phyloP scores from a whole-genome alignment of 257 asterid species.

The Nyctanthes arbortristis region DNA sequence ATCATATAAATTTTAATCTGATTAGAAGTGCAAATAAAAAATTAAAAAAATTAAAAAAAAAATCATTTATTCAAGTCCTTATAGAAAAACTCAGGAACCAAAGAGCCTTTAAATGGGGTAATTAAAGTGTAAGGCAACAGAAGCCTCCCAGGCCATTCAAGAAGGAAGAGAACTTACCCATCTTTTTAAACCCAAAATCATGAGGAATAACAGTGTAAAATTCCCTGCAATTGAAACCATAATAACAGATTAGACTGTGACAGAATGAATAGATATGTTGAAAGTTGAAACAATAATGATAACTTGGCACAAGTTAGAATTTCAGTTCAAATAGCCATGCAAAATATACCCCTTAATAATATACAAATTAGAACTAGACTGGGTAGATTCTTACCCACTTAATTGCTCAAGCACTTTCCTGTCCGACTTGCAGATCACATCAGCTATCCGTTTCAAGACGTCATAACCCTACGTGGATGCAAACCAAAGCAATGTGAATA shows the following conservation, averaged over 20 bases:
- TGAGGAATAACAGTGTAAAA: conserved; percentile 92
- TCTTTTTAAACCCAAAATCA: conserved; percentile 82
- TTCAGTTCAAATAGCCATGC: conserved; percentile 1
- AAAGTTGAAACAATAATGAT: conserved; percentile 7
- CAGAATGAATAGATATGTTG: not conserved
- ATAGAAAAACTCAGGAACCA: not conserved
- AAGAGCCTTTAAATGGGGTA: not conserved
- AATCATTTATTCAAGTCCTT: not conserved
- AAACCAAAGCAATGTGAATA: conserved; percentile 6
- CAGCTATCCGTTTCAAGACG: conserved; percentile 83
- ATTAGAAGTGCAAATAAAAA: conserved; percentile 24
- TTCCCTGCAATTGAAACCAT: conserved; percentile 61
- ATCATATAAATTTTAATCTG: conserved; percentile 24
- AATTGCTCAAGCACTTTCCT: conserved; percentile 67
- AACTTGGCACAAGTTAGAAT: conserved; percentile 15
- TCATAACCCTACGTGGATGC: conserved; percentile 67
- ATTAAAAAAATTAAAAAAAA: not conserved
- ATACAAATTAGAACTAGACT: not conserved
- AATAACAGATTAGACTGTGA: conserved; percentile 18
- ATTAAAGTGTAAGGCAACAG: not conserved
- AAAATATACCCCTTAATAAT: conserved; percentile 11
- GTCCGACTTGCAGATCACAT: conserved; percentile 66
- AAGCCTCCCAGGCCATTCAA: conserved; percentile 17
- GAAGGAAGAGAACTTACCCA: conserved; percentile 59
- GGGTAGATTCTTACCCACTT: conserved; percentile 57